Evolutionary conservation across 208 protist genomes (phyloP).

Genomic region (Trypanosoma melophagium): DNA sequence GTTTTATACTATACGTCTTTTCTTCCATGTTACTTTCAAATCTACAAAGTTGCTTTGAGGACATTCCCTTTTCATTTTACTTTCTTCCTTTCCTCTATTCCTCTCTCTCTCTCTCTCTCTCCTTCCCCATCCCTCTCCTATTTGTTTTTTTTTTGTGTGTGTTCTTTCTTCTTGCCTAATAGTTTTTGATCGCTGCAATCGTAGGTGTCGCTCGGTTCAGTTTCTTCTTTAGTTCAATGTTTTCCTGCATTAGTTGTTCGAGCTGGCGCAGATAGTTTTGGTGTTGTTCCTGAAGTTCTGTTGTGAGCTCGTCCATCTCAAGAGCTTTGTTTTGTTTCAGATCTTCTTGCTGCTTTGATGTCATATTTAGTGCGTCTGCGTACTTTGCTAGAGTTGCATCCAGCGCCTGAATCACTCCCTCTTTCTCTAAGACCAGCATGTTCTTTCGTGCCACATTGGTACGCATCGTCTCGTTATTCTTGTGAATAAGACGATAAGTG

Average conservation of each 20-base stretch:
- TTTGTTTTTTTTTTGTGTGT: background rate
- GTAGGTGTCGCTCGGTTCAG: slow-evolving; percentile 7
- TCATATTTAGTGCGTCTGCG: slow-evolving; percentile 54
- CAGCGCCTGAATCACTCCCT: slow-evolving; percentile 74
- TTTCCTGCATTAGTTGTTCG: slow-evolving; percentile 50
- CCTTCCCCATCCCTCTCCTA: background rate
- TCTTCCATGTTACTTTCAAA: background rate
- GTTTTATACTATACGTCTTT: no score
- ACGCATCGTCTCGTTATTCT: slow-evolving; percentile 85
- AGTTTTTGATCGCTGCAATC: slow-evolving; percentile 7
- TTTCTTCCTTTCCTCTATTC: slow-evolving; percentile 2
- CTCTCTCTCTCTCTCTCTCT: slow-evolving; percentile 3
- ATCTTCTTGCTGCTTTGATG: slow-evolving; percentile 50
- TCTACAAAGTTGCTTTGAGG: background rate
- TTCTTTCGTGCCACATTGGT: slow-evolving; percentile 84
- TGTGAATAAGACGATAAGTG: slow-evolving; percentile 83
- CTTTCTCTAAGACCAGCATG: slow-evolving; percentile 90
- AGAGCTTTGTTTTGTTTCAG: slow-evolving; percentile 40
- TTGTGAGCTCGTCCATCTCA: slow-evolving; percentile 47
- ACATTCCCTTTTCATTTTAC: background rate
- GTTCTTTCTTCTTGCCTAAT: slow-evolving; percentile 2
- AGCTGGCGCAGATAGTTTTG: slow-evolving; percentile 42
- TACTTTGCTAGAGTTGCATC: slow-evolving; percentile 67
- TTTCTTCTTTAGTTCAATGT: slow-evolving; percentile 50
- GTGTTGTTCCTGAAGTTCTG: slow-evolving; percentile 53